phyloP scores from a whole-genome alignment of 768 basidiomycete species.

The Termitomyces titanicus region DNA sequence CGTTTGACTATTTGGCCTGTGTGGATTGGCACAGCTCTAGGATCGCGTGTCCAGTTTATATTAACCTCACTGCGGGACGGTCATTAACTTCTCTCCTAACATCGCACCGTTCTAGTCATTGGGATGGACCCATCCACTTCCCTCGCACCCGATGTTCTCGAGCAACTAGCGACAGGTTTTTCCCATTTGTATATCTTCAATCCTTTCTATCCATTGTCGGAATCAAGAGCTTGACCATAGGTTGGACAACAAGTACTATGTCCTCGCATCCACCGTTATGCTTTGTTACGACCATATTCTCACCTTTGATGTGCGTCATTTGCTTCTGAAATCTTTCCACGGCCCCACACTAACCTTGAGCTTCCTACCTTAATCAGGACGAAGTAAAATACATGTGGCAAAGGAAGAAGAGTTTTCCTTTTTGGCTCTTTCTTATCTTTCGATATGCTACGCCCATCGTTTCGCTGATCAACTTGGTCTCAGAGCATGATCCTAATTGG shows the following conservation, averaged over 20 bases:
- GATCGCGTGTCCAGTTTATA: too few relatives aligned
- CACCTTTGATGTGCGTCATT: neutral
- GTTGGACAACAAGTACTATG: neutral
- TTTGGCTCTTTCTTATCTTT: neutral
- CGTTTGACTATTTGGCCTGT: too few relatives aligned
- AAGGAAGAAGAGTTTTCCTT: neutral
- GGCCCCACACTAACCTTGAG: neutral
- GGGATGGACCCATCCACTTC: neutral
- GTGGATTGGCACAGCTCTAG: too few relatives aligned
- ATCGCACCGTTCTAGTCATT: neutral
- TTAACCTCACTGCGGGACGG: too few relatives aligned
- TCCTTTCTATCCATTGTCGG: neutral
- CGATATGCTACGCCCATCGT: neutral
- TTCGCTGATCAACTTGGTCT: neutral
- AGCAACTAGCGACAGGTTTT: neutral
- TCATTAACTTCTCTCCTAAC: too few relatives aligned
- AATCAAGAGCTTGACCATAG: neutral
- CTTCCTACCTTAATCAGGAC: neutral
- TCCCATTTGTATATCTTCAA: neutral
- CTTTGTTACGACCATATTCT: neutral
- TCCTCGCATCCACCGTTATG: neutral
- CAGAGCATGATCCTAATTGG: neutral
- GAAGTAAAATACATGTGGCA: neutral
- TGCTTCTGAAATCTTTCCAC: neutral
- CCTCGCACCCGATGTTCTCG: neutral